These are phyloP conservation scores for Sinapis alba DNA, from an alignment of 441 rosid genomes.

Conservation along the genomic window DNA sequence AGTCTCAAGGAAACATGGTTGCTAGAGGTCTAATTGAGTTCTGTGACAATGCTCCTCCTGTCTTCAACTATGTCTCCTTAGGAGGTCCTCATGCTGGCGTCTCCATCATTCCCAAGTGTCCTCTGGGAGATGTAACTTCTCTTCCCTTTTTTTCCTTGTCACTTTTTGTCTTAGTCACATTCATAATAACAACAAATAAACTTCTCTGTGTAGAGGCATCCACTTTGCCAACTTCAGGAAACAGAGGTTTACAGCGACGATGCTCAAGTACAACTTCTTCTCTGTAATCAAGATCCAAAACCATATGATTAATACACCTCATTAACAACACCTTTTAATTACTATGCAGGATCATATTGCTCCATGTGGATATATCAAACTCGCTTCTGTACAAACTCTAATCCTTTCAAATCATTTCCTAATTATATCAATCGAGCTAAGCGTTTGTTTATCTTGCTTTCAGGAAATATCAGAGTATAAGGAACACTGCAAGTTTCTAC, in stretches of 20 bases:
- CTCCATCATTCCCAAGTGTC: constrained; percentile 44
- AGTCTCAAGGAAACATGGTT: constrained; percentile 81
- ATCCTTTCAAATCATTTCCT: neutral
- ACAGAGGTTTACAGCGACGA: constrained; percentile 54
- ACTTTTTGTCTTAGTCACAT: constrained; percentile 11
- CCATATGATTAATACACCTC: neutral
- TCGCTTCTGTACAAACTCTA: constrained; percentile 45
- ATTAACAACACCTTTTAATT: neutral
- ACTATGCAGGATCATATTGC: constrained; percentile 74
- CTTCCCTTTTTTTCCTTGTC: neutral
- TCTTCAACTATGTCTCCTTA: constrained; percentile 64
- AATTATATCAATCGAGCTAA: constrained; percentile 37
- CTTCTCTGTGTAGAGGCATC: constrained; percentile 9
- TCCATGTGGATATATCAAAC: constrained; percentile 71
- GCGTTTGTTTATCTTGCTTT: neutral
- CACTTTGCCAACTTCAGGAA: constrained; percentile 39
- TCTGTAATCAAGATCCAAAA: constrained; percentile 11
- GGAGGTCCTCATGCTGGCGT: constrained; percentile 82
- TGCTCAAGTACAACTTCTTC: constrained; percentile 53
- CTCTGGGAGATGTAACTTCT: constrained; percentile 16
- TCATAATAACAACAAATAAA: neutral
- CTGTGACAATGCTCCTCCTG: constrained; percentile 79
- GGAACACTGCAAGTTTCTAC: constrained; percentile 73
- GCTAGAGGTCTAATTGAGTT: constrained; percentile 78
- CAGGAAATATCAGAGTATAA: constrained; percentile 64